phyloP scores from a whole-genome alignment of 2,329 filamentous ascomycete genomes.

The Fusarium subglutinans region DNA sequence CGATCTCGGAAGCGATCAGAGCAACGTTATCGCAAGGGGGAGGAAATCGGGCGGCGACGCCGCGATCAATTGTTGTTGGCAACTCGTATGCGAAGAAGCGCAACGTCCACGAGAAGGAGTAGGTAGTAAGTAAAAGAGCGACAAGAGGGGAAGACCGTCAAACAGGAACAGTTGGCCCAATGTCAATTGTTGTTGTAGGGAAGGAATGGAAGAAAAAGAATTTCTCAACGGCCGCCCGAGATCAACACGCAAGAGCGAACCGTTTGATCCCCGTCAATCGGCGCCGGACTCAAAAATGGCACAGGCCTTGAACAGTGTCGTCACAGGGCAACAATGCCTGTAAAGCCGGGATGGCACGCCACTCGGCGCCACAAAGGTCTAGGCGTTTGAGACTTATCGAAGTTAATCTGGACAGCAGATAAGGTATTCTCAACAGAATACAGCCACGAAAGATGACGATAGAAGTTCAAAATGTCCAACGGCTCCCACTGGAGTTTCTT shows the following conservation, averaged over 20 bases:
- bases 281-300: conserved; percentile 33
- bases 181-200: conserved; percentile 1
- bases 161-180: not conserved
- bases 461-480: not conserved
- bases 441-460: not conserved
- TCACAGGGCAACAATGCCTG: conserved; percentile 39
- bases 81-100: conserved; percentile 11
- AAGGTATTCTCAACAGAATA: not conserved
- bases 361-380: conserved; percentile 35
- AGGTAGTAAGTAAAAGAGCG: not conserved
- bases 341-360: conserved; percentile 31
- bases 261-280: conserved; percentile 14
- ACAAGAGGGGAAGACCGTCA: not conserved
- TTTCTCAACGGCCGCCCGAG: conserved; percentile 11
- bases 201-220: conserved; percentile 9
- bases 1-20: conserved; percentile 24
- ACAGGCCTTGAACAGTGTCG: conserved; percentile 40
- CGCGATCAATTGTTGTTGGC: conserved; percentile 34
- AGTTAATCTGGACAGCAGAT: not conserved
- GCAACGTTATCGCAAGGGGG: conserved; percentile 22
- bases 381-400: conserved; percentile 10
- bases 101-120: conserved; percentile 3
- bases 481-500: conserved; percentile 14
- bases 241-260: conserved; percentile 5
- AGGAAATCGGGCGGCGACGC: conserved; percentile 32